Evolutionary conservation across 805 yeast genomes (phyloP).

Genomic region (Cyberlindnera saturnus): DNA sequence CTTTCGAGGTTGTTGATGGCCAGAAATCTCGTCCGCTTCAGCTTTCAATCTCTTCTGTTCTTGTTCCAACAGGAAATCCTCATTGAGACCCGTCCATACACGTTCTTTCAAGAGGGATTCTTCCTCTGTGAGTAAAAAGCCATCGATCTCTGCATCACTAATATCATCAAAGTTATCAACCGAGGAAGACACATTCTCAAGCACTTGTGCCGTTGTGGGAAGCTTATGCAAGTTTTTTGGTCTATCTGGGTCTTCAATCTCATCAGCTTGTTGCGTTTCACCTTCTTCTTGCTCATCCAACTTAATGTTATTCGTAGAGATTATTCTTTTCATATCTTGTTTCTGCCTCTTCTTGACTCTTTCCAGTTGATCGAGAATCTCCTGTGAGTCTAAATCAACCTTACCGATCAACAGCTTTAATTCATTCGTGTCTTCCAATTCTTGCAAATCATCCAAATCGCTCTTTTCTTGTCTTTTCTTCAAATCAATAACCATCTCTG

Average conservation of each 20-base stretch:
- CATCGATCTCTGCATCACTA: slow-evolving; percentile 75
- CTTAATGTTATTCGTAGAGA: slow-evolving; percentile 15
- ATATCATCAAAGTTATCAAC: slow-evolving; percentile 65
- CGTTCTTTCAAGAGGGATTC: slow-evolving; percentile 72
- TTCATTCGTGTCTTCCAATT: slow-evolving; percentile 15
- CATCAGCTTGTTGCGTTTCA: slow-evolving; percentile 12
- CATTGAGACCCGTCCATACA: slow-evolving; percentile 86
- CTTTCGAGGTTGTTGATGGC: slow-evolving; percentile 56
- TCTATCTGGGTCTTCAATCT: slow-evolving; percentile 33
- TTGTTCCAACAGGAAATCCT: slow-evolving; percentile 78
- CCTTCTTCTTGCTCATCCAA: slow-evolving; percentile 4
- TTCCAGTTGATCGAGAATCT: slow-evolving; percentile 24
- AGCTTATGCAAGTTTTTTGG: slow-evolving; percentile 51
- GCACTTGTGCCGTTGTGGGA: slow-evolving; percentile 53
- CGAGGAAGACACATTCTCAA: slow-evolving; percentile 50
- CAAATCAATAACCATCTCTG: slow-evolving; percentile 1
- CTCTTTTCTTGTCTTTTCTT: slow-evolving; percentile 15
- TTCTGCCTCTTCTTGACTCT: slow-evolving; percentile 23
- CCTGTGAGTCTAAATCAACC: slow-evolving; percentile 19
- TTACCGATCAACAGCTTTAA: slow-evolving; percentile 12
- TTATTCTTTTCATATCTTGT: slow-evolving; percentile 13
- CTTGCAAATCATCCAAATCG: slow-evolving; percentile 5
- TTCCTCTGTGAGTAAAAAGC: slow-evolving; percentile 54
- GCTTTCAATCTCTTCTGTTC: slow-evolving; percentile 76
- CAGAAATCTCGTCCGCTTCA: slow-evolving; percentile 84